Base-by-base conservation (phyloP, 352 stramenopile genomes). In the Saprolegnia diclina region DNA sequence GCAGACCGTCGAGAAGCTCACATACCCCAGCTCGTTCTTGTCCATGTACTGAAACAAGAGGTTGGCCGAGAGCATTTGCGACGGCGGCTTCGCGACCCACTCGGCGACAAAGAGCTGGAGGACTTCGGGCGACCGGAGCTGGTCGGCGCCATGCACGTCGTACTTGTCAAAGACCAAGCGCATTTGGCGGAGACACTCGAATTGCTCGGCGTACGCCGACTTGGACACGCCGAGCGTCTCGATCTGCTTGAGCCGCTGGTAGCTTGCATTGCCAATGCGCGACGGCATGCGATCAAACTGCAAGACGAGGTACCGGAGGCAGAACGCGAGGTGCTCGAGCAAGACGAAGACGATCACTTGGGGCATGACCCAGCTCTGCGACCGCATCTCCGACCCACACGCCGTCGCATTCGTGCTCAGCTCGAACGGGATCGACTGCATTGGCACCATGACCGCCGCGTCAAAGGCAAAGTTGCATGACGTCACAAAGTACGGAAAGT, bases 11-110 rank as follows among this genome's bases (percentile, higher is more conserved):
- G 87, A 80, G 46, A 94, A 94, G 4, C 83, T 84, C 42, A 94
- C 81, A 22, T 83, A 81, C 45, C 87, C 87, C 22, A 94, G 59
- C 18, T 82, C 77, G 67, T 86, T 91, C 71, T 94, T 94, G 75
- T 94, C 87, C 87, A 94, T 92, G 71, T 94, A 94, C 1, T 86
- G 80, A 76, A 92, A 92, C 40, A 94, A 90, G 37, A 91, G 84
- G 29, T 84, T 79, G 55, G 84, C 88, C 22, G 84, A 83, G 44
- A 92, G 71, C 37, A 94, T 64, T 67, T 92, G 83, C 9, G 79
- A 90, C 40, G 83, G 80, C 56, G 91, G 87, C 70, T 92, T 92
- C 69, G 82, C 91, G 46, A 91, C 79, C 87, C 87, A 94, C 45
- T 91, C 87, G 13, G 87, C 79, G 14, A 94, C 56, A 65, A 94